Conservation (phyloP, 257 asterid species). For the Agastache rugosa region DNA sequence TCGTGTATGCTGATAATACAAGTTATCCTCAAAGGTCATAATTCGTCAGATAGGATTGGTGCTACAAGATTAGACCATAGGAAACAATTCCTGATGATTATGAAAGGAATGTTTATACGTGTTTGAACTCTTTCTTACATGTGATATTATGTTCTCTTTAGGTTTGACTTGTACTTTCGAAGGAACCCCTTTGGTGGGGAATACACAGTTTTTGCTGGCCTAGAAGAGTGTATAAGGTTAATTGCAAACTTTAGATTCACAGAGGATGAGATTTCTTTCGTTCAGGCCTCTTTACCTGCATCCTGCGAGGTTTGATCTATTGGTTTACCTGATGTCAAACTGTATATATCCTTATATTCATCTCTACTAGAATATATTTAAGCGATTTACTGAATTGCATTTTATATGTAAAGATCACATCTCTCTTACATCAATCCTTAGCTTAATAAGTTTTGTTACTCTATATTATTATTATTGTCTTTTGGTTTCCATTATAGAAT, state of each 20-base stretch:
- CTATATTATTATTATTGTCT: neutral
- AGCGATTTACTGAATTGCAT: neutral
- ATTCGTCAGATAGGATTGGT: neutral
- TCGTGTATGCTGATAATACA: neutral
- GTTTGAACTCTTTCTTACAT: conserved; percentile 32
- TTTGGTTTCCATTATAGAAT: neutral
- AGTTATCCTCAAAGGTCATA: neutral
- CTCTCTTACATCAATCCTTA: neutral
- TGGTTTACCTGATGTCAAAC: conserved; percentile 18
- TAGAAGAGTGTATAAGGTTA: conserved; percentile 92
- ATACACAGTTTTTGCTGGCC: conserved; percentile 92
- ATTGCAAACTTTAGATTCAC: conserved; percentile 81
- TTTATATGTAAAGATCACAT: conserved; percentile 11
- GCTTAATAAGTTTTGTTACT: neutral
- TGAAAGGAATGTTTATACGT: neutral
- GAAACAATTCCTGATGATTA: neutral
- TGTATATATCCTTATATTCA: conserved; percentile 8
- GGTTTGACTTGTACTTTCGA: conserved; percentile 89
- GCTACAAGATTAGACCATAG: neutral
- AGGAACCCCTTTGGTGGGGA: conserved; percentile 96
- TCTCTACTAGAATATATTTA: conserved; percentile 2
- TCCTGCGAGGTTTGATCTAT: conserved; percentile 77
- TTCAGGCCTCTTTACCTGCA: conserved; percentile 68
- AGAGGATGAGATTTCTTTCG: conserved; percentile 83
- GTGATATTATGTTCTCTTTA: conserved; percentile 37